A percentile compares a stretch with the other conserved stretches of the same genome.
Evolutionary conservation across 2,329 filamentous ascomycete genomes (phyloP).

Genomic region (Pseudocercospora vitis): DNA sequence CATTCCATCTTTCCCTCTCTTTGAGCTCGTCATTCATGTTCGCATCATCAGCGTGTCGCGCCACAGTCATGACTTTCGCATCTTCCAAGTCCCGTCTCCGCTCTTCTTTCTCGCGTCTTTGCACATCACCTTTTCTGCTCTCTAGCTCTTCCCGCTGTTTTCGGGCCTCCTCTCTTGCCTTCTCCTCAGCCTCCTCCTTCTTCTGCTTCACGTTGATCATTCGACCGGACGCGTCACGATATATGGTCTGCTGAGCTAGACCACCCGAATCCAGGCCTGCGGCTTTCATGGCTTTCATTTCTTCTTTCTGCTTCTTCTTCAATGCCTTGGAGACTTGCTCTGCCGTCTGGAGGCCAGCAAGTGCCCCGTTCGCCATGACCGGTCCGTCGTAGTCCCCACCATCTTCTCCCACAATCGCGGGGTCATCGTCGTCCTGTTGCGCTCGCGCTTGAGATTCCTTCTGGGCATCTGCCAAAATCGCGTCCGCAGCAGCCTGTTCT

Average conservation of each 20-base stretch:
- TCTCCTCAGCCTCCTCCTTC: constrained; percentile 78
- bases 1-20: constrained; percentile 80
- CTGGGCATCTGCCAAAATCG: constrained; percentile 39
- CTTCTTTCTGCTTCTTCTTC: constrained; percentile 65
- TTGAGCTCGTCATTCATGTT: constrained; percentile 82
- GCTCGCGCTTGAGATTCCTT: constrained; percentile 35
- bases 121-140: constrained; percentile 80
- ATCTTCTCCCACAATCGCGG: constrained; percentile 53
- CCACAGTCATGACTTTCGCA: constrained; percentile 77
- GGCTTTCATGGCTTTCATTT: constrained; percentile 52
- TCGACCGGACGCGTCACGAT: constrained; percentile 91
- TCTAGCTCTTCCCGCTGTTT: constrained; percentile 67
- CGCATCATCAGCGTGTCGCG: constrained; percentile 77
- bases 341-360: constrained; percentile 83
- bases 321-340: constrained; percentile 62
- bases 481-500: constrained; percentile 62
- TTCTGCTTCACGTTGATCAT: constrained; percentile 92
- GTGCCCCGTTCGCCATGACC: constrained; percentile 85
- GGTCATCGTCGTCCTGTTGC: constrained; percentile 45
- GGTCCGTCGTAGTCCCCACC: constrained; percentile 48
- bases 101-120: constrained; percentile 65
- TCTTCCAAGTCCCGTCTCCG: constrained; percentile 71
- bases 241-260: constrained; percentile 76
- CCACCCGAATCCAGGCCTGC: constrained; percentile 46
- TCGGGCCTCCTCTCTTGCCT: constrained; percentile 67